Evolutionary conservation across 2,329 filamentous ascomycete species (phyloP).

Genomic region (Ilyonectria sp.): DNA sequence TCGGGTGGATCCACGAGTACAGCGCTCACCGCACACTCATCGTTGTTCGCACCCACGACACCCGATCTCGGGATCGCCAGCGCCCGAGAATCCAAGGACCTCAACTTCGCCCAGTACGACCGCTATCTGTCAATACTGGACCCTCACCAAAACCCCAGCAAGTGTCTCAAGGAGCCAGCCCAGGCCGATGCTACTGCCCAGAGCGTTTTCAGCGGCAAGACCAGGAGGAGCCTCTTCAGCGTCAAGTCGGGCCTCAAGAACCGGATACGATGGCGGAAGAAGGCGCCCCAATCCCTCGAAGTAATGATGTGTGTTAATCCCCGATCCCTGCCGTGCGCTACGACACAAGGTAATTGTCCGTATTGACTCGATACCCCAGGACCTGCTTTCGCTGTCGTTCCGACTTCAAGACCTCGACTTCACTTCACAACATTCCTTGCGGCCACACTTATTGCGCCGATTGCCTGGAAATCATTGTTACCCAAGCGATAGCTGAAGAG

Average conservation of each 20-base stretch:
- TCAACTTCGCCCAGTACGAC: slow-evolving; percentile 68
- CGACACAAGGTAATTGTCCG: slow-evolving; percentile 21
- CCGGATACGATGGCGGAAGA: slow-evolving; percentile 60
- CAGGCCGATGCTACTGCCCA: slow-evolving; percentile 51
- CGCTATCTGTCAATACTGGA: slow-evolving; percentile 64
- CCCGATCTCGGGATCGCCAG: slow-evolving; percentile 45
- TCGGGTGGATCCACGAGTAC: slow-evolving; percentile 60
- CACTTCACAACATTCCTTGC: slow-evolving; percentile 68
- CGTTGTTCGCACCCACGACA: slow-evolving; percentile 51
- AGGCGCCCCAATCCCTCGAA: slow-evolving; percentile 50
- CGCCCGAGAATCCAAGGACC: slow-evolving; percentile 53
- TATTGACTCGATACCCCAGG: slow-evolving; percentile 54
- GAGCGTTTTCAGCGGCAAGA: slow-evolving; percentile 62
- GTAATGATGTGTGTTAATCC: slow-evolving; percentile 48
- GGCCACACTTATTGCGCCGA: slow-evolving; percentile 71
- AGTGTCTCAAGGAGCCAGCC: slow-evolving; percentile 54
- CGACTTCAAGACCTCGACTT: slow-evolving; percentile 61
- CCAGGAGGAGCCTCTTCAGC: slow-evolving; percentile 61
- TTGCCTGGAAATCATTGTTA: slow-evolving; percentile 69
- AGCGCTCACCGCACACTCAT: slow-evolving; percentile 60
- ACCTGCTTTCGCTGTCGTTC: slow-evolving; percentile 72
- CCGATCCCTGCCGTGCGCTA: slow-evolving; percentile 21
- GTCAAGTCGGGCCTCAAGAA: slow-evolving; percentile 62
- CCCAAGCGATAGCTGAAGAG: slow-evolving; percentile 69
- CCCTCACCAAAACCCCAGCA: slow-evolving; percentile 60